Evolutionary conservation across 2,329 filamentous ascomycete genomes (phyloP), one percentile per base, ranked within the genome.

Genomic region (Nectriaceae sp.): DNA sequence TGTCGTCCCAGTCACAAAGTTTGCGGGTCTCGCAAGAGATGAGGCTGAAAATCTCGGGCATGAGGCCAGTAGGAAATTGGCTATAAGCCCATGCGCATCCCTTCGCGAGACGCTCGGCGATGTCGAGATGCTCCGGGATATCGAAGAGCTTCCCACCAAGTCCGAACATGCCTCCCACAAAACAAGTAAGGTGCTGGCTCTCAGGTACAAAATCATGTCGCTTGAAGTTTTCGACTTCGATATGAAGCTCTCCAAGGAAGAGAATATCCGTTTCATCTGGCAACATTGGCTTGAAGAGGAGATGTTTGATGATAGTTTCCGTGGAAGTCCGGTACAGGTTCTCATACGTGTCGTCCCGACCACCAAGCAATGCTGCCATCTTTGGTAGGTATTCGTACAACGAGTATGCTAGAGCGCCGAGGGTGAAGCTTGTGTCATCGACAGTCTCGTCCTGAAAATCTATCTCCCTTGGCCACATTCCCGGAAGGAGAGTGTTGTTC

Each of bases 401-500:
- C 18, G 80, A 83, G 59, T 84, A 82, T 2, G 78, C 75, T 31
- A 76, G 64, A 2, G 75, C 80, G 15, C 80, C 80, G 2, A 84
- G 67, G 0, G 77, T 79, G 56, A 78, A 83, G 3, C 47, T 66
- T 8, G 69, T 70, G 15, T 56, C 60, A 11, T 69, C 48, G 72
- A 65, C 81, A 11, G 83, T 72, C 40, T 88, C 84, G 52, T 82
- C 73, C 11, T 59, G 59, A 13, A 70, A 66, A 66, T 92, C 80
- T 33, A 94, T 70, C 31, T 73, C 74, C 6, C 82, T 75, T 1
- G 89, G 88, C 87, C 88, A 94, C 74, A 94, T 78, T 3, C 90
- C 89, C 0, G 89, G 89, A 5, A 93, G 67, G n/a, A 72, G 74
- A 0, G 89, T 91, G 4, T 75, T 67, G 59, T 84, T 83, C 68